A percentile compares a stretch with the other conserved stretches of the same genome.
Conservation (phyloP, 106 monocot species). For the Dendrobium chrysotoxum region DNA sequence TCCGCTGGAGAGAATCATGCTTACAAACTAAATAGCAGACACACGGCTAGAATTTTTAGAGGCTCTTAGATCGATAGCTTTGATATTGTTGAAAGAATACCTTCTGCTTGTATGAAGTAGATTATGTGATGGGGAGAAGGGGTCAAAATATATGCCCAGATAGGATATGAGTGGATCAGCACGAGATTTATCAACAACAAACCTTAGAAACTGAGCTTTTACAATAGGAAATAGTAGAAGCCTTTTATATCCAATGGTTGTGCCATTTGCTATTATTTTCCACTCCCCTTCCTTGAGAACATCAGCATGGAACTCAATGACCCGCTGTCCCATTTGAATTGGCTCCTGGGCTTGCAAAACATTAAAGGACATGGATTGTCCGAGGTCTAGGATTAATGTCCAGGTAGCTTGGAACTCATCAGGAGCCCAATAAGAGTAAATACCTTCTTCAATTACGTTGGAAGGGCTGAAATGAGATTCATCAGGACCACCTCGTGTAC, state of each 20-base stretch:
- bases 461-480: slow-evolving; percentile 33
- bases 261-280: slow-evolving; percentile 44
- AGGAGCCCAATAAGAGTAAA: slow-evolving; percentile 84
- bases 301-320: slow-evolving; percentile 73
- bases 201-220: slow-evolving; percentile 39
- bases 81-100: not conserved
- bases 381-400: slow-evolving; percentile 48
- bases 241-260: slow-evolving; percentile 90
- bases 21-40: not conserved
- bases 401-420: slow-evolving; percentile 36
- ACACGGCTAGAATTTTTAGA: not conserved
- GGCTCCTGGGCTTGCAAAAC: slow-evolving; percentile 83
- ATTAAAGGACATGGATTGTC: slow-evolving; percentile 42
- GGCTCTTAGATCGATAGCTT: not conserved
- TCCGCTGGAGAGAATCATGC: not conserved
- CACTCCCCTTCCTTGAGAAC: slow-evolving; percentile 39
- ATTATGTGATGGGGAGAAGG: slow-evolving; percentile 23
- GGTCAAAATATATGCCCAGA: slow-evolving; percentile 60
- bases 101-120: slow-evolving; percentile 2
- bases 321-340: slow-evolving; percentile 94
- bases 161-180: slow-evolving; percentile 82
- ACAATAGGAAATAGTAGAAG: slow-evolving; percentile 47
- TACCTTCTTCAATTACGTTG: slow-evolving; percentile 54
- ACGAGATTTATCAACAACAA: slow-evolving; percentile 59
- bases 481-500: slow-evolving; percentile 38